phyloP scores from a whole-genome alignment of 768 basidiomycete genomes.

The Kwoniella heveanensis region DNA sequence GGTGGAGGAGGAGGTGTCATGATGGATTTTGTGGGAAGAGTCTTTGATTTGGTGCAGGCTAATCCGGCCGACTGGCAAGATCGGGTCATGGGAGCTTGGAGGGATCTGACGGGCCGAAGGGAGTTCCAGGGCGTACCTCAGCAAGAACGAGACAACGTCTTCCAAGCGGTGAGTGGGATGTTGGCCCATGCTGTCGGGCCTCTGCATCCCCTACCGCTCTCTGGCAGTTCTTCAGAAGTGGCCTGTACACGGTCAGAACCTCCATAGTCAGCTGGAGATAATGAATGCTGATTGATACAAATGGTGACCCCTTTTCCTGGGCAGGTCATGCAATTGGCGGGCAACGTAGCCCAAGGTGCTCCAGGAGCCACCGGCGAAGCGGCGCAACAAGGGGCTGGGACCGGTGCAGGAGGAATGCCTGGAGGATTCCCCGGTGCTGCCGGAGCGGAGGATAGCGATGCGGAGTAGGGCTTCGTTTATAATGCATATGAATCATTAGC shows the following conservation, averaged over 20 bases:
- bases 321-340: constrained; percentile 23
- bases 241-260: too few species aligned
- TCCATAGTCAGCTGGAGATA: too few species aligned
- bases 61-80: constrained; percentile 34
- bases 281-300: neutral
- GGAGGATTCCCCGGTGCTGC: constrained; percentile 35
- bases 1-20: constrained; percentile 26
- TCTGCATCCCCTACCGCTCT: too few species aligned
- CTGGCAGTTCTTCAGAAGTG: too few species aligned
- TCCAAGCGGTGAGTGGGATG: constrained; percentile 41
- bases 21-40: constrained; percentile 29
- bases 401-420: constrained; percentile 26
- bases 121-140: constrained; percentile 27
- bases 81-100: constrained; percentile 20
- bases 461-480: neutral
- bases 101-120: constrained; percentile 23
- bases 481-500: too few species aligned
- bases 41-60: constrained; percentile 31
- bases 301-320: too few species aligned
- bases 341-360: constrained; percentile 16
- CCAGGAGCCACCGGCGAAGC: neutral
- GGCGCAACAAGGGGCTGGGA: constrained; percentile 7
- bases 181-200: neutral
- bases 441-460: neutral
- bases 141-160: constrained; percentile 35